Evolutionary conservation across 495 filamentous ascomycete genomes (phyloP), one percentile per base, ranked within the genome.

Genomic region (Aspergillus funiculosus): DNA sequence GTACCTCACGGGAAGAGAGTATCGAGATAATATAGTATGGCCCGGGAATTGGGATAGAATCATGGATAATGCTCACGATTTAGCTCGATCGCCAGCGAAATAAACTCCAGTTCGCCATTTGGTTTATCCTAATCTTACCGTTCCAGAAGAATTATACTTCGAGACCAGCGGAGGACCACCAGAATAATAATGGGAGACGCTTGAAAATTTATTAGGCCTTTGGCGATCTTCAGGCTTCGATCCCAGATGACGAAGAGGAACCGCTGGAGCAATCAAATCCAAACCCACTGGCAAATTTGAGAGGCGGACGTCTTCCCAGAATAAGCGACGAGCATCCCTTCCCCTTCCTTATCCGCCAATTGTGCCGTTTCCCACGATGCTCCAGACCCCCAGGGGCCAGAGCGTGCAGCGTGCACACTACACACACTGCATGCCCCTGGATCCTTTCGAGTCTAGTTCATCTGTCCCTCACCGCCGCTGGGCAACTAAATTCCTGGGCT

Each of bases 401-500:
- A n/a, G n/a, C n/a, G n/a, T n/a, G n/a, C n/a, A n/a, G n/a, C n/a
- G n/a, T n/a, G n/a, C n/a, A n/a, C n/a, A n/a, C n/a, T n/a, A n/a
- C n/a, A n/a, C n/a, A n/a, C n/a, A 28, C 13, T 56, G 57, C 48
- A 52, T 50, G 30, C 43, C 48, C 53, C 53, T 54, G 56, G 48
- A 43, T 43, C 44, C 28, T 34, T 41, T 48, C 37, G 38, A 42
- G 41, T 45, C 34, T 39, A 43, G 32, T 48, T 45, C 37, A 24
- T 31, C 11, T 41, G 37, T 11, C 43, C 34, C 35, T 60, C 58
- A 63, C 57, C 61, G 58, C 66, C 63, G 61, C 63, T 63, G 58
- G 54, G 58, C 52, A 62, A 62, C 60, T 48, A 59, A 57, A 66
- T 58, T 63, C 61, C 54, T 37, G 43, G 48, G 52, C 48, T 36